A percentile compares a stretch with the other conserved stretches of the same genome.
phyloP scores from a whole-genome alignment of 768 basidiomycete species.

The Albatrellus ellisii region DNA sequence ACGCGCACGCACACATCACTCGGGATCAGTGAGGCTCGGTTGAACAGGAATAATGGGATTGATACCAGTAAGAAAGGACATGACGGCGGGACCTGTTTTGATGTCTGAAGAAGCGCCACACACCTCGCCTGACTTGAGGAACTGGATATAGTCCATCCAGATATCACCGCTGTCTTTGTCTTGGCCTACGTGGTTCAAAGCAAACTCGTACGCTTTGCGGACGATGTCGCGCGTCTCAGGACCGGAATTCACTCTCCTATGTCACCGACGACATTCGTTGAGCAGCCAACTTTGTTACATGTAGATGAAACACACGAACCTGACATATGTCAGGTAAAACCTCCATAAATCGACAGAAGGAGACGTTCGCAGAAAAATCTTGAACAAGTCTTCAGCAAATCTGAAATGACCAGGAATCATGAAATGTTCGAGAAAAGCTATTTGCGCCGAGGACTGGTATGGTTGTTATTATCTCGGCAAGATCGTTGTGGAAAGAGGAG shows the following conservation, averaged over 20 bases:
- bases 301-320: no score
- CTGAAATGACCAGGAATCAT: conserved; percentile 51
- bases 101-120: conserved; percentile 17
- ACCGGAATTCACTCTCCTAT: conserved; percentile 55
- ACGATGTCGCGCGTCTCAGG: conserved; percentile 64
- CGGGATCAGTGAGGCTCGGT: conserved; percentile 5
- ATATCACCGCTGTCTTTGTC: conserved; percentile 89
- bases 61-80: conserved; percentile 11
- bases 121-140: conserved; percentile 71
- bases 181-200: conserved; percentile 76
- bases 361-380: conserved; percentile 70
- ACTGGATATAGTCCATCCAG: conserved; percentile 91
- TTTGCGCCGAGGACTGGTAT: conserved; percentile 64
- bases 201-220: conserved; percentile 87
- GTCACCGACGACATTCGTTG: no score
- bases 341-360: conserved; percentile 87
- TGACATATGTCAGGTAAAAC: conserved; percentile 88
- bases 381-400: conserved; percentile 82
- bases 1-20: conserved; percentile 13
- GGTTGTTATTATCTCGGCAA: conserved; percentile 13
- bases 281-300: no score
- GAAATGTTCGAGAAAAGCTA: conserved; percentile 73
- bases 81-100: conserved; percentile 3
- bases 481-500: conserved; percentile 15
- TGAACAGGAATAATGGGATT: conserved; percentile 8